Conservation (phyloP, 2,329 filamentous ascomycete species). For the Fusarium globosum region DNA sequence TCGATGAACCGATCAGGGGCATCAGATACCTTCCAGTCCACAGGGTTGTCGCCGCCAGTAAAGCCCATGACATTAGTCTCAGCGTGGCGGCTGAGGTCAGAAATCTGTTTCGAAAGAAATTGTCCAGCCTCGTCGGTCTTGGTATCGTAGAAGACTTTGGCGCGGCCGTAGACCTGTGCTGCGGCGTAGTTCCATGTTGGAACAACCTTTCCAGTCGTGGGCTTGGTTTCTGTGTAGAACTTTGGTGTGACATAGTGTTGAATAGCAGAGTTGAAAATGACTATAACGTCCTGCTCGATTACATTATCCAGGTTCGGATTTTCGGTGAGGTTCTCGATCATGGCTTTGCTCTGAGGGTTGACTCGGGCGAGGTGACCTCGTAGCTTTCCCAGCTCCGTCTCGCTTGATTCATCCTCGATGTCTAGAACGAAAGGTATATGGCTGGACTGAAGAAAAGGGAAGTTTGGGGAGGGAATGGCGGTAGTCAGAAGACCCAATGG, state of each 20-base stretch:
- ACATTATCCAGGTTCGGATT: slow-evolving; percentile 36
- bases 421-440: slow-evolving; percentile 72
- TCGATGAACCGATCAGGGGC: slow-evolving; percentile 67
- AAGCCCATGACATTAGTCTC: slow-evolving; percentile 69
- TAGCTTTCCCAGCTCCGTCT: slow-evolving; percentile 57
- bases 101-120: slow-evolving; percentile 62
- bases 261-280: slow-evolving; percentile 68
- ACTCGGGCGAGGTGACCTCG: slow-evolving; percentile 71
- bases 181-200: slow-evolving; percentile 79
- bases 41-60: slow-evolving; percentile 50
- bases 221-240: slow-evolving; percentile 75
- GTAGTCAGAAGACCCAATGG: slow-evolving; percentile 73
- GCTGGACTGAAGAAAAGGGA: slow-evolving; percentile 66
- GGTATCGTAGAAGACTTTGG: slow-evolving; percentile 64
- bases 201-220: slow-evolving; percentile 71
- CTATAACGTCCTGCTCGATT: slow-evolving; percentile 65
- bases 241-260: slow-evolving; percentile 76
- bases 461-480: slow-evolving; percentile 61
- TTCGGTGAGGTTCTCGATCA: slow-evolving; percentile 59
- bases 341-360: slow-evolving; percentile 72
- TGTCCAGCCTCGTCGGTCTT: slow-evolving; percentile 55
- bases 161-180: slow-evolving; percentile 70
- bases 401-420: slow-evolving; percentile 53
- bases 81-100: slow-evolving; percentile 61
- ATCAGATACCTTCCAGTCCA: slow-evolving; percentile 66